Percentiles rank a stretch among this genome's conserved stretches.
These are phyloP conservation scores for Trichoderma breve DNA, from an alignment of 2,329 filamentous ascomycete genomes.

Conservation along the genomic window DNA sequence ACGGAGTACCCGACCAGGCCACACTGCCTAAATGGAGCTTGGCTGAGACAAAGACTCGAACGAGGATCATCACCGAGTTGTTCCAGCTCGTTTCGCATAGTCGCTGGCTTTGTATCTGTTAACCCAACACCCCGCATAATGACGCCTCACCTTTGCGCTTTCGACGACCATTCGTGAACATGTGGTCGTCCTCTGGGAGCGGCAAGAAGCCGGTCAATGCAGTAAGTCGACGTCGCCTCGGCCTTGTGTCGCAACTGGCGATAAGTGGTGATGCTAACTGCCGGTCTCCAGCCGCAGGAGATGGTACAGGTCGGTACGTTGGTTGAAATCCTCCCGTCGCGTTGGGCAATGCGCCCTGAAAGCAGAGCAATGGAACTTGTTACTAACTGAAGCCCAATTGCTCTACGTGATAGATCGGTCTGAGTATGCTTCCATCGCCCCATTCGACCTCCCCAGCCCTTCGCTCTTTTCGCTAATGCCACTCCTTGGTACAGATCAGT, in stretches of 20 bases:
- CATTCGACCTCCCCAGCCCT: neutral
- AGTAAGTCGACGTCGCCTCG: slow-evolving; percentile 47
- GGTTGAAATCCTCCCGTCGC: slow-evolving; percentile 2
- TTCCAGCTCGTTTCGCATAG: neutral
- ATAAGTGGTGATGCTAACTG: slow-evolving; percentile 34
- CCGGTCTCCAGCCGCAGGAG: slow-evolving; percentile 62
- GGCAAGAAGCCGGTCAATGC: slow-evolving; percentile 70
- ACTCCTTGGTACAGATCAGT: slow-evolving; percentile 57
- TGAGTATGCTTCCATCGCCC: slow-evolving; percentile 51
- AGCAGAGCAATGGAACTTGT: slow-evolving; percentile 21
- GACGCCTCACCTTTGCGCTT: slow-evolving; percentile 28
- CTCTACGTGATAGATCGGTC: slow-evolving; percentile 51
- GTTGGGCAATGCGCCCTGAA: neutral
- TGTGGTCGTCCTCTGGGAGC: slow-evolving; percentile 65
- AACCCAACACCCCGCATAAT: slow-evolving; percentile 30
- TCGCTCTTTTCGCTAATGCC: slow-evolving; percentile 30
- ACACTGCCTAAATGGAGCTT: slow-evolving; percentile 10
- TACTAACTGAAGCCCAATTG: slow-evolving; percentile 30
- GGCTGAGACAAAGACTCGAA: slow-evolving; percentile 15
- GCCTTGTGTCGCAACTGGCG: slow-evolving; percentile 14
- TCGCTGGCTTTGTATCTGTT: neutral
- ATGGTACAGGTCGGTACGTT: slow-evolving; percentile 98
- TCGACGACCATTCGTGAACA: slow-evolving; percentile 39
- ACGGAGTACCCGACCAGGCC: neutral
- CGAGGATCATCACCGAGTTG: slow-evolving; percentile 9